Evolutionary conservation across 192 early-diverging fungal genomes (phyloP).

Genomic region (Chytriomyces sp.): DNA sequence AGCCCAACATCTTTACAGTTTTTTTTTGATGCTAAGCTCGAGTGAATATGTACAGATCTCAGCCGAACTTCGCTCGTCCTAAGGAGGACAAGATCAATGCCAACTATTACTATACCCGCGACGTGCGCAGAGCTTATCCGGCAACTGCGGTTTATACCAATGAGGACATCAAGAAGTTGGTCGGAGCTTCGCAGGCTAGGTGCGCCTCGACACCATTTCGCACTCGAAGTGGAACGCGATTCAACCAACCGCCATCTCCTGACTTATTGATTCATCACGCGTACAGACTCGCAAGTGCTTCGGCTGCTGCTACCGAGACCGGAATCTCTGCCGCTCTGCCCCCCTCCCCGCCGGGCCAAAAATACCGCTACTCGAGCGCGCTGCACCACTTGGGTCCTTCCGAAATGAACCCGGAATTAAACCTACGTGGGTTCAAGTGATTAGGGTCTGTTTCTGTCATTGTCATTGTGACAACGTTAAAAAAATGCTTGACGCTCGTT

Average conservation of each 20-base stretch:
- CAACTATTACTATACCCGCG: slow-evolving; percentile 91
- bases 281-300: neutral
- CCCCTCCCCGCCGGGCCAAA: slow-evolving; percentile 44
- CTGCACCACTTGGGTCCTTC: slow-evolving; percentile 43
- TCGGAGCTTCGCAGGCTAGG: slow-evolving; percentile 20
- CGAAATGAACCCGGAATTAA: slow-evolving; percentile 46
- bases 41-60: slow-evolving; percentile 36
- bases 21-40: neutral
- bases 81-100: slow-evolving; percentile 55
- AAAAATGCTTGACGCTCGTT: too few species aligned
- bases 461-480: too few species aligned
- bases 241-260: neutral
- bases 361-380: slow-evolving; percentile 35
- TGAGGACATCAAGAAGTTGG: slow-evolving; percentile 52
- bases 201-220: neutral
- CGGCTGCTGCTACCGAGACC: neutral
- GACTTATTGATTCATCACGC: neutral
- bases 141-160: slow-evolving; percentile 79
- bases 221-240: neutral
- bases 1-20: too few species aligned
- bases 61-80: slow-evolving; percentile 37
- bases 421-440: slow-evolving; percentile 45
- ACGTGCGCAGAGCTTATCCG: slow-evolving; percentile 89
- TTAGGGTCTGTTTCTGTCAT: too few species aligned
- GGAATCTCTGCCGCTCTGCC: neutral